A percentile compares a stretch with the other conserved stretches of the same genome.
Conservation (phyloP, 306 rosid genomes). For the Astragalus glycyphyllos region DNA sequence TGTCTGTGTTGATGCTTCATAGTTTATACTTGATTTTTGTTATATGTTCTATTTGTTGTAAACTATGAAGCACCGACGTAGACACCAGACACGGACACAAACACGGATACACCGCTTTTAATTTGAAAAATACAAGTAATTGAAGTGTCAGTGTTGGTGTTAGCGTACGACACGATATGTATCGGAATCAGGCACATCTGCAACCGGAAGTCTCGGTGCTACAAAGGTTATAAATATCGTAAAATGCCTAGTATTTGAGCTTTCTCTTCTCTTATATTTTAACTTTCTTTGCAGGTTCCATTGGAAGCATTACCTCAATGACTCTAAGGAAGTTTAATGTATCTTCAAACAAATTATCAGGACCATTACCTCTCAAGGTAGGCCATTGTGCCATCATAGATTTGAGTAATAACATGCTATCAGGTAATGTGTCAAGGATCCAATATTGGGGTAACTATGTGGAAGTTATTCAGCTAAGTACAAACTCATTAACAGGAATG, state of each 20-base stretch:
- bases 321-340: slow-evolving; percentile 75
- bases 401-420: slow-evolving; percentile 72
- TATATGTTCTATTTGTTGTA: no score
- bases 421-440: slow-evolving; percentile 68
- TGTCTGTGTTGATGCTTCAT: no score
- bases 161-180: no score
- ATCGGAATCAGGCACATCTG: no score
- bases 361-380: slow-evolving; percentile 69
- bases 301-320: slow-evolving; percentile 72
- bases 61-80: no score
- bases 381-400: slow-evolving; percentile 71
- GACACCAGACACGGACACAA: no score
- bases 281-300: slow-evolving; percentile 63
- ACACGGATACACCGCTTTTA: no score
- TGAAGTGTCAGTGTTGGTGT: no score
- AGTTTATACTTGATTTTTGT: no score
- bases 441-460: slow-evolving; percentile 79
- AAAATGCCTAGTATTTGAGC: background rate
- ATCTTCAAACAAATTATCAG: slow-evolving; percentile 76
- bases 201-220: no score
- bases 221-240: no score
- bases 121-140: no score
- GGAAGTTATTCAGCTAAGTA: slow-evolving; percentile 70
- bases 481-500: slow-evolving; percentile 66
- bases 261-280: slow-evolving; percentile 27